A percentile compares a stretch with the other conserved stretches of the same genome.
These are phyloP conservation scores for Camellia japonica DNA, from an alignment of 148 eudicot species.

Conservation along the genomic window DNA sequence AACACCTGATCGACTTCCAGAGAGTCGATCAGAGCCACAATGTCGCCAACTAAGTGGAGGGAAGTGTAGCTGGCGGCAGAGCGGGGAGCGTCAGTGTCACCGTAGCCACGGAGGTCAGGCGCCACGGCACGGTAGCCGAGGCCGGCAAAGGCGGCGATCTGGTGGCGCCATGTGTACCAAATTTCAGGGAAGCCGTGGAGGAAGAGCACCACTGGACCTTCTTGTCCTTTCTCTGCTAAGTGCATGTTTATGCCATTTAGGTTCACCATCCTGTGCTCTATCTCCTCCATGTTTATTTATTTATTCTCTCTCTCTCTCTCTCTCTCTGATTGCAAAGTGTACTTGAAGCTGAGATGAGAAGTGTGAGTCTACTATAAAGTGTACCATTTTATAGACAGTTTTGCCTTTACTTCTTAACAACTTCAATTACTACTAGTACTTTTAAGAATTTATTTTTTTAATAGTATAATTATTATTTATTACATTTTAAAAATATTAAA, in stretches of 20 bases:
- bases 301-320: conserved; percentile 12
- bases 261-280: conserved; percentile 31
- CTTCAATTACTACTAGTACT: too few species aligned
- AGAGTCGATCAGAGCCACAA: conserved; percentile 49
- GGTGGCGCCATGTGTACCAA: conserved; percentile 61
- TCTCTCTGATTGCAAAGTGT: neutral
- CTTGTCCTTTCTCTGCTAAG: conserved; percentile 47
- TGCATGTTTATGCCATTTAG: conserved; percentile 51
- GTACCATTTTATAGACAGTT: too few species aligned
- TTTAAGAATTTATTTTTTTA: too few species aligned
- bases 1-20: conserved; percentile 42
- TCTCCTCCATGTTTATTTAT: conserved; percentile 8
- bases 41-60: conserved; percentile 59
- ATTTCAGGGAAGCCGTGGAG: conserved; percentile 56
- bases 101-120: conserved; percentile 59
- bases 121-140: conserved; percentile 45
- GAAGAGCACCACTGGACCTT: conserved; percentile 38
- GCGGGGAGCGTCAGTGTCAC: conserved; percentile 55
- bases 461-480: too few species aligned
- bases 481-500: too few species aligned
- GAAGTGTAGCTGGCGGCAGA: conserved; percentile 41
- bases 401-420: too few species aligned
- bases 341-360: too few species aligned
- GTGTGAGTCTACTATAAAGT: too few species aligned
- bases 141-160: conserved; percentile 36